A percentile compares a stretch with the other conserved stretches of the same genome.
Conservation (phyloP, 306 rosid species). For the Rubus idaeus region DNA sequence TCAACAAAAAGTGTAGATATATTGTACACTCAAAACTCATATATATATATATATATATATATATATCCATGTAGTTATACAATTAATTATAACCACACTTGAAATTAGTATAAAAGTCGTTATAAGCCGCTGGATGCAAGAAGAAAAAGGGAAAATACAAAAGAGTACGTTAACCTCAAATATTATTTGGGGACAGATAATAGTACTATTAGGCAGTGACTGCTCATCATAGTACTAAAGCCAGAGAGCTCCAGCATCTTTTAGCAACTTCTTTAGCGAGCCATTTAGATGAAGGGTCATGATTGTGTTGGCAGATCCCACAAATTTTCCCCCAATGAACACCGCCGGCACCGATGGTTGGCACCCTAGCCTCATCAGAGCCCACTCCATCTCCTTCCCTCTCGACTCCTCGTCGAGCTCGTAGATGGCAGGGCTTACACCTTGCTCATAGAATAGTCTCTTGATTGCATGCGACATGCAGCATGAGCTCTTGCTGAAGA, state of each 20-base stretch:
- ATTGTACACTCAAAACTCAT: not conserved
- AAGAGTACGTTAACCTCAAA: conserved; percentile 12
- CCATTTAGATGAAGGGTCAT: conserved; percentile 95
- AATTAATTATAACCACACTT: not conserved
- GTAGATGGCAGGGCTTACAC: conserved; percentile 76
- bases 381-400: conserved; percentile 93
- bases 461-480: conserved; percentile 97
- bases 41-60: not conserved
- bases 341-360: conserved; percentile 87
- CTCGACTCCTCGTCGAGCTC: conserved; percentile 78
- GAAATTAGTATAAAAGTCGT: not conserved
- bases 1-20: not conserved
- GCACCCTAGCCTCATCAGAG: conserved; percentile 79
- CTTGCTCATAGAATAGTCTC: conserved; percentile 86
- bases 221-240: conserved; percentile 34
- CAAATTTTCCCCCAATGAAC: conserved; percentile 78
- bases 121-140: not conserved
- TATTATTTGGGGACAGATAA: not conserved
- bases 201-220: not conserved
- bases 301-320: conserved; percentile 79
- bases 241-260: conserved; percentile 95
- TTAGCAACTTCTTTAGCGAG: conserved; percentile 74
- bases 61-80: not conserved
- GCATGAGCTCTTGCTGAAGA: conserved; percentile 96
- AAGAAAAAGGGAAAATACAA: not conserved